A percentile compares a stretch with the other conserved stretches of the same genome.
These are phyloP conservation scores for Chaetothyriales sp. DNA, from an alignment of 2,329 filamentous ascomycete genomes.

Conservation along the genomic window DNA sequence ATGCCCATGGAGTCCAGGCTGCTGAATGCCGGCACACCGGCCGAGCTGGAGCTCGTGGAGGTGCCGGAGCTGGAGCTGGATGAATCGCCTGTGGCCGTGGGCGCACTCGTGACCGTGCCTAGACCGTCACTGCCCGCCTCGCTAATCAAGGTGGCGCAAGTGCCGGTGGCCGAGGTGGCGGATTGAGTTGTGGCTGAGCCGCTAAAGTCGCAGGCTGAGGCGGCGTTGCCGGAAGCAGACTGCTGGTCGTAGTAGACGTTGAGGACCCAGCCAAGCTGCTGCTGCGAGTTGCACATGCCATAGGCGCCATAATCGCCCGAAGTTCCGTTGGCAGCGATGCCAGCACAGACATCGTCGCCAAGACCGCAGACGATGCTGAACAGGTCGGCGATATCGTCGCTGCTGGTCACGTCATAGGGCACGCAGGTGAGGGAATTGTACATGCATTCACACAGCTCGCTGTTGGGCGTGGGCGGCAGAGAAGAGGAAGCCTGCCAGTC, in stretches of 20 bases:
- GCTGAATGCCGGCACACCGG: conserved; percentile 6
- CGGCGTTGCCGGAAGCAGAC: conserved; percentile 20
- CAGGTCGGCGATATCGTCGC: conserved; percentile 49
- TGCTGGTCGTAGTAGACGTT: conserved; percentile 33
- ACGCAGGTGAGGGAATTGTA: conserved; percentile 59
- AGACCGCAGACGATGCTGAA: conserved; percentile 44
- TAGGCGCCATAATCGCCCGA: conserved; percentile 33
- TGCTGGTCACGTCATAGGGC: conserved; percentile 40
- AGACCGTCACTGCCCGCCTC: conserved; percentile 29
- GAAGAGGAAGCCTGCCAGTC: conserved; percentile 57
- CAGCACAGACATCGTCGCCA: conserved; percentile 24
- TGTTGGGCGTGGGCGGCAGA: conserved; percentile 73
- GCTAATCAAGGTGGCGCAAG: conserved; percentile 26
- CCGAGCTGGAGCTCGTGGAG: not conserved
- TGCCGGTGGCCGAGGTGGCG: conserved; percentile 23
- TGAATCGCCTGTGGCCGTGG: conserved; percentile 23
- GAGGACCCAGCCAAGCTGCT: conserved; percentile 32
- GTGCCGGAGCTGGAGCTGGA: conserved; percentile 20
- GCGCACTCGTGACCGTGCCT: conserved; percentile 26
- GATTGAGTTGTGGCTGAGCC: conserved; percentile 28
- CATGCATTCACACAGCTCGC: conserved; percentile 76
- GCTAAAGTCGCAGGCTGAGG: conserved; percentile 30
- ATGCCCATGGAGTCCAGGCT: conserved; percentile 22
- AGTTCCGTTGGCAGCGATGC: conserved; percentile 27
- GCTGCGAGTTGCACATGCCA: conserved; percentile 30